Evolutionary conservation across 2,329 filamentous ascomycete genomes (phyloP), one percentile per base, ranked within the genome.

Genomic region (Clonostachys solani): DNA sequence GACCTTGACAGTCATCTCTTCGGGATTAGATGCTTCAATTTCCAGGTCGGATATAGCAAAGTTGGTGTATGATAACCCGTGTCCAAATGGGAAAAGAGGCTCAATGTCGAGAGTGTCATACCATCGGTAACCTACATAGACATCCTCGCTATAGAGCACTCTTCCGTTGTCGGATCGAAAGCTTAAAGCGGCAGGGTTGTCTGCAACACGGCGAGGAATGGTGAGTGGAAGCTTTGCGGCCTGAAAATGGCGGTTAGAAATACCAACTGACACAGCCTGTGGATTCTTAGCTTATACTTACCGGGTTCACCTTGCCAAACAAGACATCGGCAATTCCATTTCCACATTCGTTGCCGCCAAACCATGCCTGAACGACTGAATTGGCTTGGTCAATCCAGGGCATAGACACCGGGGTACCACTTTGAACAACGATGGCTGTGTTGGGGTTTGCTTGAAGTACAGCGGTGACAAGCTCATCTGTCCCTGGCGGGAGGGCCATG

Each of bases 371-470:
- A 7, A 53, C 51, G 3, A 92, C 69, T 3, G 83, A 80, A 8
- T 66, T 62, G 3, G 80, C 77, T 33, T 74, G 65, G 15, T 70
- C 61, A 2, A 80, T 71, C 84, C 84, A 89, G 1, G 86, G 84
- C 83, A 90, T 85, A 46, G 78, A 74, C 18, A 88, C 78, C 0
- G 88, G 87, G 0, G 87, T 89, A 35, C 88, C 89, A 0, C 86
- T 89, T 56, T 92, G 88, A 59, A 89, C 82, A 2, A 92, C 84
- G 3, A 94, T 80, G 2, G 82, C 80, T 2, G 86, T 84, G 47
- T 84, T 84, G 5, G 83, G 72, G 61, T 92, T 91, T 1, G 75
- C 84, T 0, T 74, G 74, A 5, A 83, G 72, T 1, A 92, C 80
- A 2, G 80, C 78, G 12, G 73, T 61, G 55, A 92, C 86, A 46